Base-by-base conservation (phyloP, 2,329 filamentous ascomycete genomes). In the Cytospora leucostoma region DNA sequence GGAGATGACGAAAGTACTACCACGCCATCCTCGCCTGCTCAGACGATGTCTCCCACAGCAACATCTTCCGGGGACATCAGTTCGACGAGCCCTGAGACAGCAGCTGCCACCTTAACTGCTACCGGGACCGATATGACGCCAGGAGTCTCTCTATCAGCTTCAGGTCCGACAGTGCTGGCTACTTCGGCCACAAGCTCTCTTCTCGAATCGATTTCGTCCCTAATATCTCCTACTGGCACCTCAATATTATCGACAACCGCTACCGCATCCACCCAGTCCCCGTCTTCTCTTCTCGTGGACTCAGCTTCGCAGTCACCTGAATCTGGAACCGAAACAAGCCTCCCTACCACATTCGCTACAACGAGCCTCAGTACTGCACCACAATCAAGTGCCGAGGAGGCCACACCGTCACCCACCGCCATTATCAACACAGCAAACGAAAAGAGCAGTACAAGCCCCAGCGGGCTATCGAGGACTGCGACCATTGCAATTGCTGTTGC, bases 401-500 rank as follows among this genome's bases (percentile, higher is more conserved):
- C 17, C 3, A 13, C 47, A 4, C 21, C 51, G 2, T 12, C 27
- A 12, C 15, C 50, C 19, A 32, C 51, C 32, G 32, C 59, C 8
- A 55, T 55, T 19, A 40, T 62, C 19, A 53, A 59, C 32, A 37
- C 44, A 4, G 35, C 19, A 51, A 63, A 13, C 44, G 35, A 59
- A n/a, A 35, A 47, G n/a, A 34, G 6, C 11, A 35, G 38, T 27
- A 17, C 55, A 37, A 59, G 47, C 10, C n/a, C 50, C 1, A 19
- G 15, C 21, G 57, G 35, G 19, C 19, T 13, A 1, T 58, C 64
- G 33, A 54, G 44, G 32, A 21, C n/a, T n/a, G 59, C n/a, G 55
- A 64, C 57, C 1, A 61, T 50, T 6, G 53, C 65, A n/a, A 58
- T 65, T 10, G 65, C 65, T 15, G 60, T 66, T 37, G 59, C 56